phyloP scores from a whole-genome alignment of 305 asterid species.

The Fraxinus sp. region DNA sequence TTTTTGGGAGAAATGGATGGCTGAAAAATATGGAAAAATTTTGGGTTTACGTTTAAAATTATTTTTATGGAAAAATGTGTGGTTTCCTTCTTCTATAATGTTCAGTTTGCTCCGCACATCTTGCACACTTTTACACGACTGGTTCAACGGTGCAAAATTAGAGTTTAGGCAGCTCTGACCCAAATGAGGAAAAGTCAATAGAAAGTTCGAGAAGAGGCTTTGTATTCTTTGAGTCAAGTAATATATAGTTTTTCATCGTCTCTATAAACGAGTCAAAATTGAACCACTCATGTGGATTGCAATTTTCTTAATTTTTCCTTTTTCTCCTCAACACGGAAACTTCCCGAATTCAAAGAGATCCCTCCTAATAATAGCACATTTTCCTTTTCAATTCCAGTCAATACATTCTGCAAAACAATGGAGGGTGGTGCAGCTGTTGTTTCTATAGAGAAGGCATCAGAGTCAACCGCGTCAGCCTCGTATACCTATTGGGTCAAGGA shows the following conservation, averaged over 20 bases:
- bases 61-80: background rate
- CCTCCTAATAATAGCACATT: no score
- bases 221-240: background rate
- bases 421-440: background rate
- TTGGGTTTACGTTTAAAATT: no score
- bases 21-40: background rate
- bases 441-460: background rate
- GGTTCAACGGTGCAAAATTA: background rate
- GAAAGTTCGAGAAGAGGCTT: background rate
- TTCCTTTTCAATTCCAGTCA: no score
- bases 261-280: background rate
- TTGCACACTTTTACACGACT: background rate
- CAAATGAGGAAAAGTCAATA: background rate
- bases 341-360: no score
- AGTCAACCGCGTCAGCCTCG: slow-evolving; percentile 37
- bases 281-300: background rate
- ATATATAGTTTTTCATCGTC: background rate
- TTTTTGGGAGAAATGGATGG: background rate
- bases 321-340: no score
- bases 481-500: slow-evolving; percentile 90
- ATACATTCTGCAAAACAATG: background rate
- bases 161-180: background rate
- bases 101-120: background rate
- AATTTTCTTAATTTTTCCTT: background rate
- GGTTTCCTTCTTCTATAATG: no score